A percentile compares a stretch with the other conserved stretches of the same genome.
Evolutionary conservation across 106 monocot genomes (phyloP).

Genomic region (Dendrobium nobile): DNA sequence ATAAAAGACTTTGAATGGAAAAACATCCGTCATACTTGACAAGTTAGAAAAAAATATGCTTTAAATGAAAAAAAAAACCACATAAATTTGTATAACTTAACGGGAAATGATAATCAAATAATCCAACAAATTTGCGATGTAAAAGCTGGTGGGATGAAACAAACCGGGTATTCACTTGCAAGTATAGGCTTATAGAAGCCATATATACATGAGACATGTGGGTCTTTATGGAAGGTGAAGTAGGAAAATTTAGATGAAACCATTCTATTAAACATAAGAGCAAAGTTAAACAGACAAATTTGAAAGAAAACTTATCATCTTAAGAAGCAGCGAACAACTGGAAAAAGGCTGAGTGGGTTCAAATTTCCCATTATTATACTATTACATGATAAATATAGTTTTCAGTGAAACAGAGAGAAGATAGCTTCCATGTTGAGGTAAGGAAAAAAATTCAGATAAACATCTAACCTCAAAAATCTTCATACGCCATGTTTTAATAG

Average conservation of each 20-base stretch:
- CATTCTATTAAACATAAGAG: not conserved
- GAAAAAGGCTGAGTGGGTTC: too few species aligned
- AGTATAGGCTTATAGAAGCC: slow-evolving; percentile 96
- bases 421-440: not conserved
- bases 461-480: slow-evolving; percentile 83
- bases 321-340: not conserved
- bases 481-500: slow-evolving; percentile 96
- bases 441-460: not conserved
- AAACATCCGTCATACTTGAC: not conserved
- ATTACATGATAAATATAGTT: not conserved
- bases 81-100: not conserved
- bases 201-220: slow-evolving; percentile 97
- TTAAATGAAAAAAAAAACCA: not conserved
- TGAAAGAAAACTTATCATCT: not conserved
- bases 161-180: slow-evolving; percentile 99
- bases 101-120: not conserved
- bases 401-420: not conserved
- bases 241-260: not conserved
- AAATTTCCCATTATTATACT: not conserved
- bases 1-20: not conserved
- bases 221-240: slow-evolving; percentile 8
- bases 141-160: slow-evolving; percentile 13
- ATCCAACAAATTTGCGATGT: not conserved
- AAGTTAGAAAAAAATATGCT: not conserved
- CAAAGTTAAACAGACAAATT: too few species aligned